These are phyloP conservation scores for Vanrija humicola DNA, from an alignment of 1,284 basidiomycete genomes.

Conservation along the genomic window DNA sequence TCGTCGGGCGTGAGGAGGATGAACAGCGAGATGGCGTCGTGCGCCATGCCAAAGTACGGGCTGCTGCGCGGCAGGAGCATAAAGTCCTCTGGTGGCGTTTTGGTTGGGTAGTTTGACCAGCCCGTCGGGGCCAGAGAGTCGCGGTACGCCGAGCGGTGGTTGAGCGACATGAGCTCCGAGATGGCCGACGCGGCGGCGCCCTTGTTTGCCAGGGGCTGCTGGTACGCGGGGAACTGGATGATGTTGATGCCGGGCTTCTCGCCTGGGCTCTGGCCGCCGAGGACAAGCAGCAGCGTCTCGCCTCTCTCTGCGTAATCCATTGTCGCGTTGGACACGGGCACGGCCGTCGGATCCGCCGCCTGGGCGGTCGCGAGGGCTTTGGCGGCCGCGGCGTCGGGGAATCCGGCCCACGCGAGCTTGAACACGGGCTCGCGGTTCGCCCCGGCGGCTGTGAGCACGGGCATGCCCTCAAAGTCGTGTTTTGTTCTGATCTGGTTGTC, in stretches of 20 bases:
- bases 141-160: conserved; percentile 62
- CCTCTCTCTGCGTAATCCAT: conserved; percentile 54
- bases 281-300: conserved; percentile 66
- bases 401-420: conserved; percentile 79
- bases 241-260: conserved; percentile 65
- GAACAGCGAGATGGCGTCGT: conserved; percentile 67
- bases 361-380: conserved; percentile 34
- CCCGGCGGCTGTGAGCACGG: conserved; percentile 17
- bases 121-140: conserved; percentile 59
- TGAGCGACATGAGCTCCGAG: conserved; percentile 53
- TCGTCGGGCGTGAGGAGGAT: conserved; percentile 48
- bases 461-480: conserved; percentile 24
- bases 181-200: conserved; percentile 2
- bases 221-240: conserved; percentile 68
- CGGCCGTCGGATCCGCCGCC: conserved; percentile 16
- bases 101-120: conserved; percentile 61
- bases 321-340: conserved; percentile 39
- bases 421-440: conserved; percentile 72
- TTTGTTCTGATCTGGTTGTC: conserved; percentile 40
- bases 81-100: conserved; percentile 70
- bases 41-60: conserved; percentile 67
- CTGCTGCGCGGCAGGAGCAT: conserved; percentile 65
- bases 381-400: conserved; percentile 54
- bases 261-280: conserved; percentile 65
- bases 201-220: conserved; percentile 50